A percentile compares a stretch with the other conserved stretches of the same genome.
Evolutionary conservation across 1,284 basidiomycete species (phyloP).

Genomic region (Phylloporus gajari): DNA sequence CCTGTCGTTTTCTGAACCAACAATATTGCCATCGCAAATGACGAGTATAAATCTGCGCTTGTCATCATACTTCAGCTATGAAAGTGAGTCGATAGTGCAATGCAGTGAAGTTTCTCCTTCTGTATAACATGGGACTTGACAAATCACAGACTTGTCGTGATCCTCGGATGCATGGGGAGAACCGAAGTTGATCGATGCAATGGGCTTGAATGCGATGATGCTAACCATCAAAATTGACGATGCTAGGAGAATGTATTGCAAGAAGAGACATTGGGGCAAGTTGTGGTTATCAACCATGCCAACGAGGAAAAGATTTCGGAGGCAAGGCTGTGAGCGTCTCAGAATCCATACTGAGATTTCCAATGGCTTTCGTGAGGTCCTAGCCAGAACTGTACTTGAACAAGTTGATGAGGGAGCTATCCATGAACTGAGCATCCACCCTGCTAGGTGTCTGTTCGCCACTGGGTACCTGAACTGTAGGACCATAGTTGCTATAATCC

Average conservation of each 20-base stretch:
- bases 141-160: constrained; percentile 98
- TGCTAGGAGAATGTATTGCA: constrained; percentile 90
- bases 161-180: constrained; percentile 89
- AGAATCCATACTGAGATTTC: constrained; percentile 72
- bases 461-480: constrained; percentile 67
- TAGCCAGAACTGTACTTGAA: constrained; percentile 86
- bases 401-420: constrained; percentile 75
- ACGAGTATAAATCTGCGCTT: constrained; percentile 95
- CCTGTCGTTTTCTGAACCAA: constrained; percentile 93
- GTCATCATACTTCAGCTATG: constrained; percentile 96
- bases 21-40: constrained; percentile 99
- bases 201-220: constrained; percentile 98
- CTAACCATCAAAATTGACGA: constrained; percentile 93
- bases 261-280: constrained; percentile 91
- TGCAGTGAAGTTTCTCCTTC: constrained; percentile 91
- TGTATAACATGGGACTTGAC: constrained; percentile 98
- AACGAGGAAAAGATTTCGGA: constrained; percentile 92
- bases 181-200: constrained; percentile 92
- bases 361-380: constrained; percentile 86
- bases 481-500: constrained; percentile 75
- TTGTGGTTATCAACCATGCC: constrained; percentile 94
- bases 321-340: constrained; percentile 80
- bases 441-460: constrained; percentile 67
- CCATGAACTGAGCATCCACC: constrained; percentile 83
- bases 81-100: constrained; percentile 93